Conservation (phyloP, 2,329 filamentous ascomycete genomes). For the Fusarium verticillioides region DNA sequence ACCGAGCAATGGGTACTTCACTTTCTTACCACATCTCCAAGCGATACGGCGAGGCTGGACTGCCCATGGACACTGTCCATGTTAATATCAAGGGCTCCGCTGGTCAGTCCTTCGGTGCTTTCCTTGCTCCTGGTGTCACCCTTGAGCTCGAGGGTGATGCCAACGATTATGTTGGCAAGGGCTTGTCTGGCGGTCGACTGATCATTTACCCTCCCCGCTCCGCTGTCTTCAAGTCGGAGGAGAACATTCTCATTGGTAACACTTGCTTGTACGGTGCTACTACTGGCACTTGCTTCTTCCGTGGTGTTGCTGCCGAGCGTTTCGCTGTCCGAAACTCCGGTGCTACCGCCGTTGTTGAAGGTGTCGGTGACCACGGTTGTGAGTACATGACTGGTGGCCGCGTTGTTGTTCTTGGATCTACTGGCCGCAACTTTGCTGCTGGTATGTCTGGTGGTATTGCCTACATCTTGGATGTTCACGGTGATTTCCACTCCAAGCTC, state of each 20-base stretch:
- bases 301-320: constrained; percentile 93
- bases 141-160: constrained; percentile 94
- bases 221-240: constrained; percentile 93
- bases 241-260: constrained; percentile 94
- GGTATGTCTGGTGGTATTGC: constrained; percentile 99
- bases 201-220: constrained; percentile 93
- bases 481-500: constrained; percentile 91
- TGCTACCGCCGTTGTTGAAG: constrained; percentile 94
- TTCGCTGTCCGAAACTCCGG: constrained; percentile 98
- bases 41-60: constrained; percentile 86
- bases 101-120: constrained; percentile 96
- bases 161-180: constrained; percentile 98
- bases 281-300: constrained; percentile 92
- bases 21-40: constrained; percentile 96
- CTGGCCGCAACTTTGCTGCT: constrained; percentile 95
- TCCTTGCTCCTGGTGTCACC: constrained; percentile 91
- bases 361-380: constrained; percentile 94
- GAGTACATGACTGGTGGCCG: constrained; percentile 99
- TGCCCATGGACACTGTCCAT: constrained; percentile 93
- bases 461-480: constrained; percentile 89
- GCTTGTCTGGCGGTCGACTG: constrained; percentile 89
- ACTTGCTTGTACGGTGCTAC: constrained; percentile 96
- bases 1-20: constrained; percentile 91
- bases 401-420: constrained; percentile 85
- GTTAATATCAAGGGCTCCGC: constrained; percentile 97